phyloP scores from a whole-genome alignment of 1,139 yeast genomes.

The Magnusiomyces sp. region DNA sequence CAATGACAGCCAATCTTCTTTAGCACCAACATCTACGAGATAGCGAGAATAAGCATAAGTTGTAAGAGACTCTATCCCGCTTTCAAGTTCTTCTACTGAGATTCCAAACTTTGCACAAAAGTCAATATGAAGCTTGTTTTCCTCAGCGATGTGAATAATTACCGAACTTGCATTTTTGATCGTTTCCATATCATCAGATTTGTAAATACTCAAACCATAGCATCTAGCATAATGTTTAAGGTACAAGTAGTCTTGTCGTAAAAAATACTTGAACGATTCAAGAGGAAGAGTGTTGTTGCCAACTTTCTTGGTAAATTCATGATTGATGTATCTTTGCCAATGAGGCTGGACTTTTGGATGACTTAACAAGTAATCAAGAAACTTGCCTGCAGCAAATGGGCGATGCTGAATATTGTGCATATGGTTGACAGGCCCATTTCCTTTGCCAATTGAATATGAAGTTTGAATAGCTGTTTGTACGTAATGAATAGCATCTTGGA shows the following conservation, averaged over 20 bases:
- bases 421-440: slow-evolving; percentile 73
- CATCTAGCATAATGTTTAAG: slow-evolving; percentile 61
- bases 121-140: slow-evolving; percentile 47
- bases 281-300: slow-evolving; percentile 47
- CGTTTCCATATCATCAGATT: slow-evolving; percentile 43
- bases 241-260: slow-evolving; percentile 67
- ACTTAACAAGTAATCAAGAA: slow-evolving; percentile 43
- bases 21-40: slow-evolving; percentile 41
- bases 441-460: slow-evolving; percentile 42
- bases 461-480: slow-evolving; percentile 54
- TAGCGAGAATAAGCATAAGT: slow-evolving; percentile 55
- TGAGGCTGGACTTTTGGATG: slow-evolving; percentile 48
- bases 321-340: slow-evolving; percentile 56
- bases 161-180: slow-evolving; percentile 43
- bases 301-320: slow-evolving; percentile 49
- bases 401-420: slow-evolving; percentile 28
- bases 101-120: slow-evolving; percentile 45
- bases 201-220: slow-evolving; percentile 56
- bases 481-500: slow-evolving; percentile 51
- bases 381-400: slow-evolving; percentile 36
- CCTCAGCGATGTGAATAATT: slow-evolving; percentile 46
- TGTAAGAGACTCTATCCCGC: slow-evolving; percentile 46
- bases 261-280: slow-evolving; percentile 46
- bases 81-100: slow-evolving; percentile 39
- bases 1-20: slow-evolving; percentile 54